Conservation (phyloP, 2,329 filamentous ascomycete species). For the Orbilia ellipsospora region DNA sequence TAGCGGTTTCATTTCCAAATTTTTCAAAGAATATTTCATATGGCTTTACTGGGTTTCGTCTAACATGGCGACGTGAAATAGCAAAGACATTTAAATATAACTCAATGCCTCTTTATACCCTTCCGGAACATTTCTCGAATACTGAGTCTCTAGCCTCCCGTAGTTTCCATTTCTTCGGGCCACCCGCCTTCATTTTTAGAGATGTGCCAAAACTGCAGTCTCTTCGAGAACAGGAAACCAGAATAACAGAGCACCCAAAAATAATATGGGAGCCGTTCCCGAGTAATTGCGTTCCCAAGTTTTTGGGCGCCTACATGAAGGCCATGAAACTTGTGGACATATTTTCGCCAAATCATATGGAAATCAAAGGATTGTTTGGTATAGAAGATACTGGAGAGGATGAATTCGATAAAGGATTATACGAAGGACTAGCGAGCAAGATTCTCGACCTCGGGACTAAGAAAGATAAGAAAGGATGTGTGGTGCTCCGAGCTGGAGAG, state of each 20-base stretch:
- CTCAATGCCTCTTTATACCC: conserved; percentile 31
- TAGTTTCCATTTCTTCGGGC: conserved; percentile 59
- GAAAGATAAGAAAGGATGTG: conserved; percentile 22
- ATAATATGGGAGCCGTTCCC: conserved; percentile 46
- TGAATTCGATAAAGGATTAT: conserved; percentile 13
- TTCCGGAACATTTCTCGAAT: conserved; percentile 35
- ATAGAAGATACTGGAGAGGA: conserved; percentile 7
- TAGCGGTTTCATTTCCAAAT: too few relatives aligned
- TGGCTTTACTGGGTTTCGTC: too few relatives aligned
- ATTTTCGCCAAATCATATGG: conserved; percentile 63
- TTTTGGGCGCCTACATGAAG: conserved; percentile 59
- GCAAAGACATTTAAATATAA: conserved; percentile 36
- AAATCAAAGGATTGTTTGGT: conserved; percentile 59
- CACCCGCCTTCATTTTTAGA: conserved; percentile 48
- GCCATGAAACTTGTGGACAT: conserved; percentile 60
- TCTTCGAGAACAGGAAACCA: conserved; percentile 18
- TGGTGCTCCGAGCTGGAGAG: conserved; percentile 61
- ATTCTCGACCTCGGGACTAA: conserved; percentile 55
- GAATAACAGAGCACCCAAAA: conserved; percentile 24
- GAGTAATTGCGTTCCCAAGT: conserved; percentile 55
- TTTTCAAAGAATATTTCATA: too few relatives aligned
- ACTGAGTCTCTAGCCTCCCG: conserved; percentile 44
- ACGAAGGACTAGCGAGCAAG: conserved; percentile 31
- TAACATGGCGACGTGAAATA: background rate
- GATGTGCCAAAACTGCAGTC: conserved; percentile 57